Evolutionary conservation across 2,329 filamentous ascomycete species (phyloP), one percentile per base, ranked within the genome.

Genomic region (Sporothrix pseudoabietina): DNA sequence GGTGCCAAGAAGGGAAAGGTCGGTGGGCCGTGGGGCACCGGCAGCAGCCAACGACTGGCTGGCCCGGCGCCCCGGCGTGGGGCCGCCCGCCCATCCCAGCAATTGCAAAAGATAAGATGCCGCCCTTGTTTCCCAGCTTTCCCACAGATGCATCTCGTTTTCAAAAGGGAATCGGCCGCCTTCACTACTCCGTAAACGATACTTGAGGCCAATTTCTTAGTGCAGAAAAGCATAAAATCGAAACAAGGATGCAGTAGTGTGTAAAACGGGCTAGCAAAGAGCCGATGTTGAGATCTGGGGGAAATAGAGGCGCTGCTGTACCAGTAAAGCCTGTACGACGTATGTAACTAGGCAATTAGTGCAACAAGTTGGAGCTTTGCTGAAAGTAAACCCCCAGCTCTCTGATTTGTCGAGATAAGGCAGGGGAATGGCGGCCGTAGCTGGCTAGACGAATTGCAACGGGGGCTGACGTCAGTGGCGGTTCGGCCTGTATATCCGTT

Each of bases 401-500:
- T 71, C 54, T 59, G 39, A 71, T 71, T 70, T 61, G 69, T 61
- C 39, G 54, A 70, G 68, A 71, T 71, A 61, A 71, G 59, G 71
- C n/a, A 3, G n/a, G 35, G 39, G n/a, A 16, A 9, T 49, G 10
- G 30, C 54, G 47, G 52, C 9, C 9, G 26, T 19, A 44, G 59
- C 14, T 65, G 59, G 35, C 59, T 65, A n/a, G 35, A 65, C 39
- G 22, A 47, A 47, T 66, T 47, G 22, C 12, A 66, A 47, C 22
- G 14, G 12, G 26, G 16, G 30, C 44, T 55, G 30, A 55, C 47
- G 30, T 69, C 30, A 39, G 30, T 32, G 32, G 10, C 1, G 30
- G 10, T 6, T 22, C 54, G 44, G 65, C 16, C 12, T 22, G 2
- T 32, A 30, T 19, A 30, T 65, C 39, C n/a, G 12, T 41, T 47